Percentiles rank a stretch among this genome's conserved stretches.
These are phyloP conservation scores for Saccharomycopsis babjevae DNA, from an alignment of 805 yeast genomes.

Conservation along the genomic window DNA sequence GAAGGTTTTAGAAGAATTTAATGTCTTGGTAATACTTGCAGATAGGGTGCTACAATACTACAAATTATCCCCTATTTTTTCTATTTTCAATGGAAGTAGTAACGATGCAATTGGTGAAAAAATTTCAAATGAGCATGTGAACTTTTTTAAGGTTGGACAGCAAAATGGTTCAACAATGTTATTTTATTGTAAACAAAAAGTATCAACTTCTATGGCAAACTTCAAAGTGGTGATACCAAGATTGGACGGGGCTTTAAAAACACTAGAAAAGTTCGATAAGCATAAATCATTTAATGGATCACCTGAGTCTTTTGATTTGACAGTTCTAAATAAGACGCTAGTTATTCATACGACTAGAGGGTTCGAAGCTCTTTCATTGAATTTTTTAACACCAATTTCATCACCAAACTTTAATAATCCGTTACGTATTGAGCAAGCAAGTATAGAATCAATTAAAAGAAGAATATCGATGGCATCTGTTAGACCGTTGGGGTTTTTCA, in stretches of 20 bases:
- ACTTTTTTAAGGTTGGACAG: constrained; percentile 57
- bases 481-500: constrained; percentile 54
- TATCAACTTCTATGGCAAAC: constrained; percentile 32
- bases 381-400: constrained; percentile 42
- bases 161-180: constrained; percentile 54
- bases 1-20: constrained; percentile 46
- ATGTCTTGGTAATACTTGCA: constrained; percentile 47
- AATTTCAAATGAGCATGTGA: constrained; percentile 42
- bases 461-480: constrained; percentile 28
- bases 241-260: constrained; percentile 40
- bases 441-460: constrained; percentile 33
- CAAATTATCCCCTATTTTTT: constrained; percentile 49
- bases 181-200: constrained; percentile 45
- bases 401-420: constrained; percentile 32
- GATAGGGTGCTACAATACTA: constrained; percentile 52
- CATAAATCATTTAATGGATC: constrained; percentile 39
- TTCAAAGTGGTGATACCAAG: constrained; percentile 52
- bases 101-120: constrained; percentile 35
- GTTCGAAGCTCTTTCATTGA: constrained; percentile 53
- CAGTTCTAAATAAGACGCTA: constrained; percentile 55
- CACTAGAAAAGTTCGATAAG: constrained; percentile 34
- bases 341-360: constrained; percentile 61
- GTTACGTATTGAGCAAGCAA: constrained; percentile 20
- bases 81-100: constrained; percentile 40
- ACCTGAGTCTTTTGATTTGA: constrained; percentile 49